These are phyloP conservation scores for Melaleuca quinquenervia DNA, from an alignment of 345 rosid genomes.

Conservation along the genomic window DNA sequence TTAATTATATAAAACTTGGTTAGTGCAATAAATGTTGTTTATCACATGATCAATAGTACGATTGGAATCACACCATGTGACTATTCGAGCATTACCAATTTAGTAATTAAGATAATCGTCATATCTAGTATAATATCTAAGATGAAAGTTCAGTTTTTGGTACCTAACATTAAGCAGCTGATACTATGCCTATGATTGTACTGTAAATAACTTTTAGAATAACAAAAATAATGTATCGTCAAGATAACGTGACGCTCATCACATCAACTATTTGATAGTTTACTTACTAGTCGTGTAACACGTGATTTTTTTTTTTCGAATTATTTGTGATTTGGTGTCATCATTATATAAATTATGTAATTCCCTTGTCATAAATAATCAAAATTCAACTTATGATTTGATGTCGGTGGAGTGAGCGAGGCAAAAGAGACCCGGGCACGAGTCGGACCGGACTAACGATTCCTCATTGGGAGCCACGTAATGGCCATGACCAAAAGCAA, in stretches of 20 bases:
- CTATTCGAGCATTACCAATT: not conserved
- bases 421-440: not conserved
- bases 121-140: not conserved
- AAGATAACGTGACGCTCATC: not conserved
- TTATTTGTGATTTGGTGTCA: not conserved
- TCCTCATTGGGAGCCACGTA: accelerated
- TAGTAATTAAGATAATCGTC: not conserved
- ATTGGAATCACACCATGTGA: not conserved
- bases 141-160: not conserved
- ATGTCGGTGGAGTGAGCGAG: not conserved
- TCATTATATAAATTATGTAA: not conserved
- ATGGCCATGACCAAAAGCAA: not conserved
- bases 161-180: not conserved
- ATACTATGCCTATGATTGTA: not conserved
- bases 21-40: not conserved
- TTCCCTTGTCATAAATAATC: not conserved
- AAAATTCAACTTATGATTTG: not conserved
- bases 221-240: not conserved
- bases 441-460: not conserved
- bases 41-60: not conserved
- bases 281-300: not conserved
- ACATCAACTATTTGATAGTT: not conserved
- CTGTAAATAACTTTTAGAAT: not conserved
- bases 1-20: not conserved
- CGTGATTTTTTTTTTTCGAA: not conserved